A percentile compares a stretch with the other conserved stretches of the same genome.
Evolutionary conservation across 106 monocot species (phyloP).

Genomic region (Allium sativum): DNA sequence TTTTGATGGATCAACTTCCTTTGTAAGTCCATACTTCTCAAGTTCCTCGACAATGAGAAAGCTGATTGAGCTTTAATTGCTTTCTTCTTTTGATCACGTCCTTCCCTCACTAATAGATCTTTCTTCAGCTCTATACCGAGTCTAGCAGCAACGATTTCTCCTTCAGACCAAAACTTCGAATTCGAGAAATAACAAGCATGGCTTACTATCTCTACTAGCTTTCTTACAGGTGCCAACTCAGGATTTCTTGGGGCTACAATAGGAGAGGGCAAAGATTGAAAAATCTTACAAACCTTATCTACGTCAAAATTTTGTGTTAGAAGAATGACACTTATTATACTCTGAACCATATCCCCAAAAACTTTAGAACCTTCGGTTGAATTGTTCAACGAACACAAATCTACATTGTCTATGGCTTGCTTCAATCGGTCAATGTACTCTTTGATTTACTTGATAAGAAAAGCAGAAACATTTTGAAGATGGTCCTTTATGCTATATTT

Average conservation of each 20-base stretch:
- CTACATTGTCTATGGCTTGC: conserved; percentile 13
- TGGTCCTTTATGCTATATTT: conserved; percentile 62
- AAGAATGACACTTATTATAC: conserved; percentile 77
- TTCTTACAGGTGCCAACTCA: conserved; percentile 59
- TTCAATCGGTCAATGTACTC: conserved; percentile 39
- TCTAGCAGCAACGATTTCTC: conserved; percentile 32
- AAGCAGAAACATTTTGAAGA: conserved; percentile 68
- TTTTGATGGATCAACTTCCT: conserved; percentile 10
- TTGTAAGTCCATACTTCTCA: conserved; percentile 43
- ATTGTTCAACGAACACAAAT: conserved; percentile 3
- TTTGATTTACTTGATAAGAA: conserved; percentile 58
- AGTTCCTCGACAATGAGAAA: conserved; percentile 55
- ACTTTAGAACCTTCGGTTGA: conserved; percentile 56
- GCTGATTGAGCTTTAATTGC: conserved; percentile 76
- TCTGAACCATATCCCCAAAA: conserved; percentile 87
- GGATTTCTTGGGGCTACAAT: conserved; percentile 76
- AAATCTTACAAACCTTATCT: conserved; percentile 51
- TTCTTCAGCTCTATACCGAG: conserved; percentile 67
- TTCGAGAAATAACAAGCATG: conserved; percentile 52
- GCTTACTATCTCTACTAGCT: conserved; percentile 58
- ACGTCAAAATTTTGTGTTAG: conserved; percentile 61
- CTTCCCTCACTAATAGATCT: conserved; percentile 33
- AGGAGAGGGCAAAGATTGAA: conserved; percentile 74
- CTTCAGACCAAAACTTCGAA: conserved; percentile 24
- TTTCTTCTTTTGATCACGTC: conserved; percentile 37